Evolutionary conservation across 371 early-diverging fungal species (phyloP).

Genomic region (Mycotypha africana): DNA sequence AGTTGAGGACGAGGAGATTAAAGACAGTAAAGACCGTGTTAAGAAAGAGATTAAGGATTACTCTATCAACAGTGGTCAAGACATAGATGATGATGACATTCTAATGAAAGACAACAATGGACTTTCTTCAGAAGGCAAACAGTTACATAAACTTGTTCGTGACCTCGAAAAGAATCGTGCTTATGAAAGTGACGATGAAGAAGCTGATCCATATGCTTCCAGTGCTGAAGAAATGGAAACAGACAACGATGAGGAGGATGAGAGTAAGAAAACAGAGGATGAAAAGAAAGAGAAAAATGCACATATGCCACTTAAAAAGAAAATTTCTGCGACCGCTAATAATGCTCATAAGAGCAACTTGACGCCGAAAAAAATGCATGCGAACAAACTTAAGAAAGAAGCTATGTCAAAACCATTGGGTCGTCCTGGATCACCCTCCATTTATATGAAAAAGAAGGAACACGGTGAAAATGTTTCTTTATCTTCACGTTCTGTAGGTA

Average conservation of each 20-base stretch:
- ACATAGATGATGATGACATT: conserved; percentile 16
- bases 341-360: not conserved
- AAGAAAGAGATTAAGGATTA: conserved; percentile 36
- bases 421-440: conserved; percentile 41
- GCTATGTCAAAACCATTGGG: conserved; percentile 38
- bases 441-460: conserved; percentile 21
- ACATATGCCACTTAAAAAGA: conserved; percentile 35
- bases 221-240: conserved; percentile 52
- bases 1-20: conserved; percentile 59
- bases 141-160: conserved; percentile 67
- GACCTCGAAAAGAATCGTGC: conserved; percentile 67
- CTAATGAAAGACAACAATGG: conserved; percentile 24
- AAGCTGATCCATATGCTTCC: conserved; percentile 69
- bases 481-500: not conserved
- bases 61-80: conserved; percentile 22
- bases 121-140: conserved; percentile 46
- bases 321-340: conserved; percentile 19
- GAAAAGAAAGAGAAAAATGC: conserved; percentile 14
- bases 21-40: conserved; percentile 45
- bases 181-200: conserved; percentile 75
- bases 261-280: conserved; percentile 25
- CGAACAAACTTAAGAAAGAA: conserved; percentile 48
- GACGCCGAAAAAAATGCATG: conserved; percentile 33
- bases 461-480: too few relatives aligned
- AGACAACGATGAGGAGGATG: conserved; percentile 44